These are phyloP conservation scores for Cryptococcus sp. DNA, from an alignment of 1,284 basidiomycete species.

Conservation along the genomic window DNA sequence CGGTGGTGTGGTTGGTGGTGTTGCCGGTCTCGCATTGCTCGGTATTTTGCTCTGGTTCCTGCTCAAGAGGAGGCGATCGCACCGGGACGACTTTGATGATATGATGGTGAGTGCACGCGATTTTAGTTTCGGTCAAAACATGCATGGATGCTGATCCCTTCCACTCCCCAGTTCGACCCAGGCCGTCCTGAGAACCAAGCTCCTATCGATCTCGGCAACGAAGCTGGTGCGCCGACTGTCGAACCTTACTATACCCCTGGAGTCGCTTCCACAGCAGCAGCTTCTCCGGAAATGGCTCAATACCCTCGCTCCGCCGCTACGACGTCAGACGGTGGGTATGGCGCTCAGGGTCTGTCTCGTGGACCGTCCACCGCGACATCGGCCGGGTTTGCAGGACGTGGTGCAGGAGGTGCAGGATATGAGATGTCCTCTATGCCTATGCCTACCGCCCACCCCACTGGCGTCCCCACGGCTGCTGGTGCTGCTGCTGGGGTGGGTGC, in stretches of 20 bases:
- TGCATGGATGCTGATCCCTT: too few relatives aligned
- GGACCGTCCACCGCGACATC: constrained; percentile 42
- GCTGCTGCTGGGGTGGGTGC: constrained; percentile 20
- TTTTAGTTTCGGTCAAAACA: background rate
- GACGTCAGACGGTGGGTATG: constrained; percentile 34
- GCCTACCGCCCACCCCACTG: constrained; percentile 26
- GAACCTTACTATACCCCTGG: constrained; percentile 48
- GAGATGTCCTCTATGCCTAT: constrained; percentile 24
- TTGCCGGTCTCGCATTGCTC: constrained; percentile 43
- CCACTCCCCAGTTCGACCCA: constrained; percentile 44
- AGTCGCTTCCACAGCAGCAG: constrained; percentile 33
- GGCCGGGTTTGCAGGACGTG: constrained; percentile 46
- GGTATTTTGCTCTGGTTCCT: constrained; percentile 43
- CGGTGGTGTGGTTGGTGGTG: constrained; percentile 52
- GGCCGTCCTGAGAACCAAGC: constrained; percentile 23
- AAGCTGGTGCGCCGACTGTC: constrained; percentile 34
- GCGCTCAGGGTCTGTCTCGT: constrained; percentile 32
- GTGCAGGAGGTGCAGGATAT: constrained; percentile 27
- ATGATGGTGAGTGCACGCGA: constrained; percentile 43
- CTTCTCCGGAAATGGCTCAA: constrained; percentile 48
- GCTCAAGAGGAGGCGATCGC: constrained; percentile 39
- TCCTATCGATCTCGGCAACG: constrained; percentile 44
- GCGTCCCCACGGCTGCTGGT: constrained; percentile 6
- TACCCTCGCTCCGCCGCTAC: constrained; percentile 37
- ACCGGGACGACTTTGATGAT: constrained; percentile 52